These are phyloP conservation scores for Begonia masoniana DNA, from an alignment of 306 rosid genomes.

Conservation along the genomic window DNA sequence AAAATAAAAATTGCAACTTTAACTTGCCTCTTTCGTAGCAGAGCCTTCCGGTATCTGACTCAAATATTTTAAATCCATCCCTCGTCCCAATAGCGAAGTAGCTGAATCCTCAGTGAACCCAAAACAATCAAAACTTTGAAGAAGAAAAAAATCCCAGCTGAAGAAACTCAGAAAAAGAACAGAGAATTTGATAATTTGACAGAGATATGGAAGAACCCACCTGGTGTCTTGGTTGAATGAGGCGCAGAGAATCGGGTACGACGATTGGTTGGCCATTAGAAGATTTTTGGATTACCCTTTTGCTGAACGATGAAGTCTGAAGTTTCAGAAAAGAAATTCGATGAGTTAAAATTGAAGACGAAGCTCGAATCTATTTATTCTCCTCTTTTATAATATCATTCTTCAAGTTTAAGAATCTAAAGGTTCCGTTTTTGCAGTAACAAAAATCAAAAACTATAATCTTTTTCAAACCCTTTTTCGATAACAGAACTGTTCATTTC, in stretches of 20 bases:
- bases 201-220: slow-evolving; percentile 9
- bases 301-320: not conserved
- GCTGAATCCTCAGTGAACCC: slow-evolving; percentile 26
- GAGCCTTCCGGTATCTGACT: slow-evolving; percentile 60
- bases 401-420: no score
- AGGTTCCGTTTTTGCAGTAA: no score
- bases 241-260: slow-evolving; percentile 59
- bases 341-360: no score
- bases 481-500: no score
- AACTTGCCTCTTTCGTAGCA: slow-evolving; percentile 56
- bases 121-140: not conserved
- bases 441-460: no score
- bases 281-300: not conserved
- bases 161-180: not conserved
- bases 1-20: not conserved
- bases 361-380: no score
- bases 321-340: not conserved
- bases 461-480: no score
- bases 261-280: slow-evolving; percentile 47
- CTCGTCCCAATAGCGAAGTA: slow-evolving; percentile 72
- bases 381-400: no score
- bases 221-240: slow-evolving; percentile 91
- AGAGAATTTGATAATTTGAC: not conserved
- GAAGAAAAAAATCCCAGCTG: not conserved
- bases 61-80: slow-evolving; percentile 74